Evolutionary conservation across 129 eudicot genomes (phyloP).

Genomic region (Artemisia argyi): DNA sequence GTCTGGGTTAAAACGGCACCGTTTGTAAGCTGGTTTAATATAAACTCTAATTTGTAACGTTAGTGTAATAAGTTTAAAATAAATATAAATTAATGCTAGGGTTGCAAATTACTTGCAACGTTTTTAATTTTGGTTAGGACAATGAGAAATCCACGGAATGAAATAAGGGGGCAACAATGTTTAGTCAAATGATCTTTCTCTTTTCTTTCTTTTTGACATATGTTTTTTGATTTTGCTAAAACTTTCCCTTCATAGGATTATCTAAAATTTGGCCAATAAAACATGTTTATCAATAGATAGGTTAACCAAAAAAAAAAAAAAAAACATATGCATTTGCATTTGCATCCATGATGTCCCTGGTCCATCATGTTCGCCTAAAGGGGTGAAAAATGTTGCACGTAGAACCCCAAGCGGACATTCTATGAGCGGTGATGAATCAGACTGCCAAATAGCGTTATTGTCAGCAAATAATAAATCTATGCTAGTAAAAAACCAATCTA

Average conservation of each 20-base stretch:
- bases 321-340: background rate
- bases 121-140: too few species aligned
- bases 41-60: too few species aligned
- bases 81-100: too few species aligned
- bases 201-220: too few species aligned
- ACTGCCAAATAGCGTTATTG: background rate
- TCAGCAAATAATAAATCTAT: slow-evolving; percentile 54
- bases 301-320: background rate
- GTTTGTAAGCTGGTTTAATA: too few species aligned
- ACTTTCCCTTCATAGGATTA: background rate
- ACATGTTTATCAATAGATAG: background rate
- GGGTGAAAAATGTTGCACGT: background rate
- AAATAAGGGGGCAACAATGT: too few species aligned
- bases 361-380: background rate
- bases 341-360: slow-evolving; percentile 7
- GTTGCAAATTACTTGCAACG: too few species aligned
- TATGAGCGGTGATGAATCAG: slow-evolving; percentile 30
- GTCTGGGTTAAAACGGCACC: too few species aligned
- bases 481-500: slow-evolving; percentile 62
- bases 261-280: background rate
- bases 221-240: background rate
- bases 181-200: too few species aligned
- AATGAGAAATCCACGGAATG: too few species aligned
- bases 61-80: too few species aligned
- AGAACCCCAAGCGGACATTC: slow-evolving; percentile 56